phyloP scores from a whole-genome alignment of 805 yeast species.

The Schwanniomyces sp. region DNA sequence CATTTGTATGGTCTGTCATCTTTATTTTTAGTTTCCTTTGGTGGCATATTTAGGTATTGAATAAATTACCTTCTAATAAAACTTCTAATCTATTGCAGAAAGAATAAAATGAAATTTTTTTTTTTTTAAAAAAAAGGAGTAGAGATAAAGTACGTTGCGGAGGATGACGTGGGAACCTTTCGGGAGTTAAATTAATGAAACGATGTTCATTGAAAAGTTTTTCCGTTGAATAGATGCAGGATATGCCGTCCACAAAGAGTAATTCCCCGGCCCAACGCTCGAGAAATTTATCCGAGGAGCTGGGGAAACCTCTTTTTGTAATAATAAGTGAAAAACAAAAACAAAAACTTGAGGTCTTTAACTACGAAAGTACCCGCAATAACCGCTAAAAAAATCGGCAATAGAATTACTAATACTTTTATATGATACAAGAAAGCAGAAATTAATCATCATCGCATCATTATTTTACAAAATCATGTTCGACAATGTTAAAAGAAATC shows the following conservation, averaged over 20 bases:
- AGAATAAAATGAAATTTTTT: neutral
- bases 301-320: neutral
- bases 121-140: neutral
- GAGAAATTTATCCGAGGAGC: constrained; percentile 5
- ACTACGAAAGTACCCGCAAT: too few relatives aligned
- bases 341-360: neutral
- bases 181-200: neutral
- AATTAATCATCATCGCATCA: too few relatives aligned
- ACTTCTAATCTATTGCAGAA: neutral
- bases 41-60: constrained; percentile 3
- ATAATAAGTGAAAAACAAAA: neutral
- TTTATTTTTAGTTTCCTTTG: constrained; percentile 17
- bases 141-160: neutral
- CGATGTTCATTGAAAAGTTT: constrained; percentile 4
- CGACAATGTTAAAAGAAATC: too few relatives aligned
- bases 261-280: constrained; percentile 1
- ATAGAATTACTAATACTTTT: too few relatives aligned
- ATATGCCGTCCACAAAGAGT: neutral
- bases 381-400: too few relatives aligned
- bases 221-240: constrained; percentile 2
- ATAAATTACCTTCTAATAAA: neutral
- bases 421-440: too few relatives aligned
- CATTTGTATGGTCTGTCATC: constrained; percentile 64
- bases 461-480: too few relatives aligned
- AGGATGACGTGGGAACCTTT: constrained; percentile 1